Conservation (phyloP, 441 rosid genomes). For the Euphorbia corollata region DNA sequence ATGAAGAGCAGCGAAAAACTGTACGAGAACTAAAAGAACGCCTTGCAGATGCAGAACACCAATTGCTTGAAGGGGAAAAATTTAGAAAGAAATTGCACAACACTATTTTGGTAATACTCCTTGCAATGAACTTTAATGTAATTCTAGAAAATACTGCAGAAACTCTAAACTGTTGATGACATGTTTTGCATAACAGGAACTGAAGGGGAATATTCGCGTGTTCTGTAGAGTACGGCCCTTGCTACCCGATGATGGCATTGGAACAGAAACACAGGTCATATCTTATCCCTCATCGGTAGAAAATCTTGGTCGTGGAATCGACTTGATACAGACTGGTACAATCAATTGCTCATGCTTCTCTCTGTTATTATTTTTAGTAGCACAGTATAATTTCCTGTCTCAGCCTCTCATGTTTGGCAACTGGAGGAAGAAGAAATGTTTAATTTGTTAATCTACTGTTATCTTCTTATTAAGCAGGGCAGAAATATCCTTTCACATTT, state of each 20-base stretch:
- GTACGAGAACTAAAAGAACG: conserved; percentile 46
- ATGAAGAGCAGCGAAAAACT: conserved; percentile 44
- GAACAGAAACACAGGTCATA: conserved; percentile 46
- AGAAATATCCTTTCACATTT: conserved; percentile 75
- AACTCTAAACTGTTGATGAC: background rate
- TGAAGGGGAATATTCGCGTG: conserved; percentile 93
- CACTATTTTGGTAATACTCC: conserved; percentile 62
- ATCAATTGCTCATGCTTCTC: background rate
- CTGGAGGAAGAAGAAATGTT: background rate
- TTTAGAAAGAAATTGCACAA: conserved; percentile 86
- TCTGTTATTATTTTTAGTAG: background rate
- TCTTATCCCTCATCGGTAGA: conserved; percentile 71
- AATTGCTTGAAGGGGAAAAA: conserved; percentile 69
- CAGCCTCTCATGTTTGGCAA: background rate
- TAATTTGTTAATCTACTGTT: conserved; percentile 4
- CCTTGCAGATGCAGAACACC: conserved; percentile 55
- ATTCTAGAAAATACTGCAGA: conserved; percentile 1
- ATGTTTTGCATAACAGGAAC: conserved; percentile 44
- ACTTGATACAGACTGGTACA: conserved; percentile 72
- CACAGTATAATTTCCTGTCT: background rate
- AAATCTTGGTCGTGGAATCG: conserved; percentile 73
- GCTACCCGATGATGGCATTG: conserved; percentile 70
- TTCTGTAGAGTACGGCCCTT: conserved; percentile 92
- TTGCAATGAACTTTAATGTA: background rate
- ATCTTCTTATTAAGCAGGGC: conserved; percentile 41